These are phyloP conservation scores for Ustilago loliicola DNA, from an alignment of 1,284 basidiomycete genomes.

Conservation along the genomic window DNA sequence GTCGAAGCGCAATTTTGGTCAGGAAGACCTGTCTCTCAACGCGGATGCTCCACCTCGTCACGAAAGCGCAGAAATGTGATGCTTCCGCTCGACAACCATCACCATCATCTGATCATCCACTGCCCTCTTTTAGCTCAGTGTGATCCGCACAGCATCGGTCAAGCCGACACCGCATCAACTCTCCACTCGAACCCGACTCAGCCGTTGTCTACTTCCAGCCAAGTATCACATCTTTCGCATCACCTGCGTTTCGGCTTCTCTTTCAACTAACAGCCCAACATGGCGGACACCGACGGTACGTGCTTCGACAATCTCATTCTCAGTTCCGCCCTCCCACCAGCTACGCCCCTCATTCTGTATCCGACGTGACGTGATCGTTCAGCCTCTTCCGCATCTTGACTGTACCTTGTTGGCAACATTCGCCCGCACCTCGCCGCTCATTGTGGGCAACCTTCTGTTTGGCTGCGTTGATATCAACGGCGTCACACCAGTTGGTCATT, in stretches of 20 bases:
- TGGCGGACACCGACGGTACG: slow-evolving; percentile 66
- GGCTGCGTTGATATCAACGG: no score
- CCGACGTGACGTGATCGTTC: slow-evolving; percentile 12
- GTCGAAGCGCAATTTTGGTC: slow-evolving; percentile 3
- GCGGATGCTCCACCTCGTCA: slow-evolving; percentile 8
- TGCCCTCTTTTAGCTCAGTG: slow-evolving; percentile 14
- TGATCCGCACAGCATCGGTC: slow-evolving; percentile 10
- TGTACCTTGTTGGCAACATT: slow-evolving; percentile 4
- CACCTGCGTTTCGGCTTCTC: neutral
- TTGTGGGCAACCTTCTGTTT: neutral
- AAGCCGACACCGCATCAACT: slow-evolving; percentile 7
- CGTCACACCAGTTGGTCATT: neutral
- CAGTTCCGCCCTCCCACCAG: slow-evolving; percentile 4
- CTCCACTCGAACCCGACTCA: neutral
- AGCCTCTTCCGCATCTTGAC: slow-evolving; percentile 7
- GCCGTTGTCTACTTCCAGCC: neutral
- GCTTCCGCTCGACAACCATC: slow-evolving; percentile 4
- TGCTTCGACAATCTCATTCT: slow-evolving; percentile 41
- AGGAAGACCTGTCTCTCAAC: slow-evolving; percentile 2
- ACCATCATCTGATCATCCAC: slow-evolving; percentile 11
- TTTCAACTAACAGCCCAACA: slow-evolving; percentile 30
- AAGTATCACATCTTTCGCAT: neutral
- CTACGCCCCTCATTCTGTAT: slow-evolving; percentile 7
- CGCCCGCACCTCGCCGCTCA: neutral
- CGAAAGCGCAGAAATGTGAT: neutral